phyloP scores from a whole-genome alignment of 257 asterid species.

The Jacaranda copaia region DNA sequence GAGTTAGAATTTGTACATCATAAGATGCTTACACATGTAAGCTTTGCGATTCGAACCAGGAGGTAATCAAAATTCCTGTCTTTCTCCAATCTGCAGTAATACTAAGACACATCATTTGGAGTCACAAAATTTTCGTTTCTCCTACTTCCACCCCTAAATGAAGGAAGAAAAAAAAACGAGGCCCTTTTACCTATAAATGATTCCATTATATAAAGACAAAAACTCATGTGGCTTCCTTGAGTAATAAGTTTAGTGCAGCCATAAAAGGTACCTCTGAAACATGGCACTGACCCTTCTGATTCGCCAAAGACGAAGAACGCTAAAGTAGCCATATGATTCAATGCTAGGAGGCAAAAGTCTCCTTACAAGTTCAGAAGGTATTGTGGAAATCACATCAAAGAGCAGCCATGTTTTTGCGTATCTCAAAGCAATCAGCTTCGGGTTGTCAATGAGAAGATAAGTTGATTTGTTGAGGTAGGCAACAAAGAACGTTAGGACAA shows the following conservation, averaged over 20 bases:
- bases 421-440: slow-evolving; percentile 60
- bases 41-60: slow-evolving; percentile 66
- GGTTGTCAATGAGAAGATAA: slow-evolving; percentile 61
- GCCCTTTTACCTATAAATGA: no score
- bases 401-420: slow-evolving; percentile 64
- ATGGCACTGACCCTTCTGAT: slow-evolving; percentile 77
- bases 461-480: slow-evolving; percentile 74
- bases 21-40: slow-evolving; percentile 62
- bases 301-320: slow-evolving; percentile 89
- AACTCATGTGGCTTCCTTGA: no score
- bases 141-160: no score
- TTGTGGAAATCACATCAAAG: slow-evolving; percentile 70
- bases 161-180: no score
- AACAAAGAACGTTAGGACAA: slow-evolving; percentile 71
- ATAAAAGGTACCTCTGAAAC: slow-evolving; percentile 60
- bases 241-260: no score
- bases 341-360: slow-evolving; percentile 43
- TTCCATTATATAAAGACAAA: no score
- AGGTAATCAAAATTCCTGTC: slow-evolving; percentile 67
- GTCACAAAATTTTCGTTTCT: no score
- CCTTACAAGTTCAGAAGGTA: slow-evolving; percentile 64
- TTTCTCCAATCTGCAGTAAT: slow-evolving; percentile 72
- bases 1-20: not conserved
- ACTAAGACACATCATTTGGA: no score
- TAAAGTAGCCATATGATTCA: slow-evolving; percentile 58